Conservation (phyloP, 2,329 filamentous ascomycete species). For the Penicillium digitatum region DNA sequence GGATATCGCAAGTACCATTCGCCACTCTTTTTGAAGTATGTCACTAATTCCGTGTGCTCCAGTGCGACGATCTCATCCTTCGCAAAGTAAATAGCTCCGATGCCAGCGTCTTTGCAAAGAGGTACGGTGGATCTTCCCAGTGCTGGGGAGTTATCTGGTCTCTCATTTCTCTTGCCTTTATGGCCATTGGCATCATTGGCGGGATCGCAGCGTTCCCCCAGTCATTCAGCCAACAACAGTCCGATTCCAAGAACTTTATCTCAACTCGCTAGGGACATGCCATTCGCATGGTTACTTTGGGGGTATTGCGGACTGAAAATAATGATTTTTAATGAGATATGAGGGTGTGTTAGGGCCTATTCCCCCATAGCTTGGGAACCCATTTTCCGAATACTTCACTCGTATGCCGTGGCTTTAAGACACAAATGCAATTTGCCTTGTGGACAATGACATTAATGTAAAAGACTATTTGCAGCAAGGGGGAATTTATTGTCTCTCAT, state of each 20-base stretch:
- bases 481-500: neutral
- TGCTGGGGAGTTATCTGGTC: slow-evolving; percentile 81
- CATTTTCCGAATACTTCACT: neutral
- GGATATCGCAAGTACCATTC: slow-evolving; percentile 60
- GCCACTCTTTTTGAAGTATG: neutral
- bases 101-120: slow-evolving; percentile 71
- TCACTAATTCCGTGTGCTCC: neutral
- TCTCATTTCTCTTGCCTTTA: slow-evolving; percentile 66
- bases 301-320: neutral
- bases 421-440: neutral
- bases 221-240: slow-evolving; percentile 63
- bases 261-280: slow-evolving; percentile 39
- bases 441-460: neutral
- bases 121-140: slow-evolving; percentile 73
- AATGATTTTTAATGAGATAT: slow-evolving; percentile 3
- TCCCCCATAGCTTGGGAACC: neutral
- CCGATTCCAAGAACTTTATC: slow-evolving; percentile 65
- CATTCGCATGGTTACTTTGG: neutral
- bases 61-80: slow-evolving; percentile 74
- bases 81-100: slow-evolving; percentile 77
- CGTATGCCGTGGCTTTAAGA: neutral
- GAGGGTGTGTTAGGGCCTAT: neutral
- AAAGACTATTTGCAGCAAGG: neutral
- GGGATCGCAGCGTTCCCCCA: slow-evolving; percentile 73
- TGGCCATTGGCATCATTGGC: slow-evolving; percentile 69